Percentiles rank a stretch among this genome's conserved stretches.
These are phyloP conservation scores for Auricularia heimuer DNA, from an alignment of 768 basidiomycete genomes.

Conservation along the genomic window DNA sequence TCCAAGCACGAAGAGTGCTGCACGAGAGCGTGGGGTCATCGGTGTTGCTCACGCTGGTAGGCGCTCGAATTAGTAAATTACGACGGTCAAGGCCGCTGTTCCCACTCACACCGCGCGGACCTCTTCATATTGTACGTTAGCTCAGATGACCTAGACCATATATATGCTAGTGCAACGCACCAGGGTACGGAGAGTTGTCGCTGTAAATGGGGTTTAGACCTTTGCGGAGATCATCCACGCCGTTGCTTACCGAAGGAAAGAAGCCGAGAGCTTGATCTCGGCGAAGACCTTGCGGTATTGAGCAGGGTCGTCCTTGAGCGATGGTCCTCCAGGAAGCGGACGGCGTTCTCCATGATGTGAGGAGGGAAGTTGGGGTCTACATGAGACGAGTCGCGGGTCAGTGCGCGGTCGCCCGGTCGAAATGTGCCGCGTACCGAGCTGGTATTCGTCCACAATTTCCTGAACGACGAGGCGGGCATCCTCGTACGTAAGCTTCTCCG, in stretches of 20 bases:
- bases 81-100: not conserved
- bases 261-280: slow-evolving; percentile 20
- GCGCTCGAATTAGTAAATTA: not conserved
- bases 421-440: not conserved
- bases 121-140: not conserved
- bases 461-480: not conserved
- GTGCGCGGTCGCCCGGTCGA: too few relatives aligned
- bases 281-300: slow-evolving; percentile 14
- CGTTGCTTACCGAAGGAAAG: slow-evolving; percentile 11
- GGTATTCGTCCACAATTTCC: not conserved
- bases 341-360: slow-evolving; percentile 2
- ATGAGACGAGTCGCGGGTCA: not conserved
- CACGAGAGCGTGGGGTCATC: slow-evolving; percentile 33
- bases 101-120: slow-evolving; percentile 11
- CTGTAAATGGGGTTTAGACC: not conserved
- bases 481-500: not conserved
- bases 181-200: slow-evolving; percentile 13
- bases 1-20: slow-evolving; percentile 4
- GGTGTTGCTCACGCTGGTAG: slow-evolving; percentile 33
- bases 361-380: slow-evolving; percentile 7
- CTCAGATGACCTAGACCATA: too few relatives aligned
- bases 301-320: slow-evolving; percentile 6
- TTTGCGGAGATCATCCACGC: too few relatives aligned
- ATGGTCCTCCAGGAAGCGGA: slow-evolving; percentile 3
- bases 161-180: too few relatives aligned